These are phyloP conservation scores for Hippophae gyantsensis DNA, from an alignment of 306 rosid species.

Conservation along the genomic window DNA sequence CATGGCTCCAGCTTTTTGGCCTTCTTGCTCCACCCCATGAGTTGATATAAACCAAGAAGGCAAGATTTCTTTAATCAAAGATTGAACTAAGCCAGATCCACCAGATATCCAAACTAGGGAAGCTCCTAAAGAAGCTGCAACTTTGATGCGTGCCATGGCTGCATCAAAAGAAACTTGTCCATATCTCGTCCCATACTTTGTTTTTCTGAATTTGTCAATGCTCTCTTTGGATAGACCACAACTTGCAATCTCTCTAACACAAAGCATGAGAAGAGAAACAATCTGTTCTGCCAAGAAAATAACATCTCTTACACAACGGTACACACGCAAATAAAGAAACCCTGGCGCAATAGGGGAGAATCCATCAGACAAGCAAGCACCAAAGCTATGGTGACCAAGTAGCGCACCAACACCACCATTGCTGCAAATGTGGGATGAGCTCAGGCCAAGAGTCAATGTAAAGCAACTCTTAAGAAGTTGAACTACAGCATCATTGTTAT, in stretches of 20 bases:
- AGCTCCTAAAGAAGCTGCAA: slow-evolving; percentile 60
- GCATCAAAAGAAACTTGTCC: slow-evolving; percentile 37
- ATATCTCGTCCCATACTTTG: too few species aligned
- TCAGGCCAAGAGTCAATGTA: slow-evolving; percentile 44
- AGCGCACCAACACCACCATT: slow-evolving; percentile 56
- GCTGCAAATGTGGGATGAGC: slow-evolving; percentile 29
- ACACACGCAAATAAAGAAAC: slow-evolving; percentile 56
- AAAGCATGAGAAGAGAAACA: slow-evolving; percentile 44
- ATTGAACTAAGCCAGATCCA: slow-evolving; percentile 55
- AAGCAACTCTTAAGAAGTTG: slow-evolving; percentile 77
- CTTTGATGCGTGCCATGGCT: slow-evolving; percentile 34
- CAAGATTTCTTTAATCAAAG: slow-evolving; percentile 52
- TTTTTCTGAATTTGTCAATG: too few species aligned
- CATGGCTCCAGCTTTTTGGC: slow-evolving; percentile 21
- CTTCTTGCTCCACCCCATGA: slow-evolving; percentile 25
- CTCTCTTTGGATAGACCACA: slow-evolving; percentile 36
- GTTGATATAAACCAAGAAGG: slow-evolving; percentile 62
- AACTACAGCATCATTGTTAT: slow-evolving; percentile 48
- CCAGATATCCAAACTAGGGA: slow-evolving; percentile 50
- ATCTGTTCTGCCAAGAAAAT: slow-evolving; percentile 39
- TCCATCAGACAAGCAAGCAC: slow-evolving; percentile 23
- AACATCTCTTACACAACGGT: slow-evolving; percentile 40
- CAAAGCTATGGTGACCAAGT: slow-evolving; percentile 31
- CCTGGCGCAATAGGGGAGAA: slow-evolving; percentile 57
- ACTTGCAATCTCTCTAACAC: slow-evolving; percentile 29